A percentile compares a stretch with the other conserved stretches of the same genome.
These are phyloP conservation scores for Paramecium primaurelia DNA, from an alignment of 73 alveolate species.

Conservation along the genomic window DNA sequence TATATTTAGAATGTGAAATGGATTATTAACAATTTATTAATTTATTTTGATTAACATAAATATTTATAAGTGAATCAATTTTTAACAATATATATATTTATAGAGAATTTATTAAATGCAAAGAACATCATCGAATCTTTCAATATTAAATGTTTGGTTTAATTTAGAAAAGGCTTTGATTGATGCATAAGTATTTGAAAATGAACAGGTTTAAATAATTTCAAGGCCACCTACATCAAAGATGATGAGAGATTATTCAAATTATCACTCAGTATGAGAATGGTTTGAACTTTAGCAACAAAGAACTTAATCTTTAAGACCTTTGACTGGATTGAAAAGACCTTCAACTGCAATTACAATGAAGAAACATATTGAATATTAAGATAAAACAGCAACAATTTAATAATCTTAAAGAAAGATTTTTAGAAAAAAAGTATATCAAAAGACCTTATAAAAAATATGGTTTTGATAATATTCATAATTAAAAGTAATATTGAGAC, in stretches of 20 bases:
- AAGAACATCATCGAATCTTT: not conserved
- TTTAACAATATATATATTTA: not conserved
- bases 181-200: not conserved
- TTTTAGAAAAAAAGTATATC: not conserved
- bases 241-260: constrained; percentile 14
- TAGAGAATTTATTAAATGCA: not conserved
- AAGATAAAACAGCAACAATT: not conserved
- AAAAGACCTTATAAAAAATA: not conserved
- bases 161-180: constrained; percentile 15
- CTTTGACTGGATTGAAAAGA: constrained; percentile 26
- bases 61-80: not conserved
- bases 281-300: not conserved
- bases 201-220: not conserved
- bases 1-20: not conserved
- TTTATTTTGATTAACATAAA: not conserved
- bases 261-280: constrained; percentile 7
- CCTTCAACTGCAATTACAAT: not conserved
- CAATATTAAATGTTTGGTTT: constrained; percentile 24
- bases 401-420: not conserved
- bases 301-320: constrained; percentile 22
- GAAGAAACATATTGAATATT: not conserved
- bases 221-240: constrained; percentile 24
- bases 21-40: not conserved
- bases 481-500: not conserved
- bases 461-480: constrained; percentile 40